These are phyloP conservation scores for Colletotrichum trifolii DNA, from an alignment of 2,329 filamentous ascomycete species.

Conservation along the genomic window DNA sequence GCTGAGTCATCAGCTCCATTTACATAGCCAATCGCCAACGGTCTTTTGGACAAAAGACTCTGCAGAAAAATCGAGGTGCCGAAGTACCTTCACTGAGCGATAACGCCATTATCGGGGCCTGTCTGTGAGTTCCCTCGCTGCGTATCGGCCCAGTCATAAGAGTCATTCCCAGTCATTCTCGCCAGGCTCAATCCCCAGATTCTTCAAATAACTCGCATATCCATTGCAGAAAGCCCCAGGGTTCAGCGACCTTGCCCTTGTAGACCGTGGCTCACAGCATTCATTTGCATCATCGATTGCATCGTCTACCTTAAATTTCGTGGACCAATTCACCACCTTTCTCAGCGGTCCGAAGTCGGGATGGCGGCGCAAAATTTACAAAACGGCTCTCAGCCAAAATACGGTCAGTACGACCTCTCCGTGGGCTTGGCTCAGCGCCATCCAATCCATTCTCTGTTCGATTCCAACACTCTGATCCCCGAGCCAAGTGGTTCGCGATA, in stretches of 20 bases:
- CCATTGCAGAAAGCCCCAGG: conserved; percentile 3
- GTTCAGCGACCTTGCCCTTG: conserved; percentile 7
- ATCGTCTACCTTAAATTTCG: not conserved
- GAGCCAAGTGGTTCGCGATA: conserved; percentile 2
- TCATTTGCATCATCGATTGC: conserved; percentile 2
- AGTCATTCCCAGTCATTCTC: conserved; percentile 7
- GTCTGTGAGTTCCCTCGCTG: conserved; percentile 26
- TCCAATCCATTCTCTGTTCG: conserved; percentile 2
- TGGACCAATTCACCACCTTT: not conserved
- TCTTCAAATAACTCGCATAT: conserved; percentile 30
- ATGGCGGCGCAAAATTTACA: conserved; percentile 42
- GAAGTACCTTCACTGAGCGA: conserved; percentile 5
- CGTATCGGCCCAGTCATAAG: conserved; percentile 13
- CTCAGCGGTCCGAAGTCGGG: conserved; percentile 35
- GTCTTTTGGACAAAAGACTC: not conserved
- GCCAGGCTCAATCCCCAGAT: conserved; percentile 16
- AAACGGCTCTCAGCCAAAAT: conserved; percentile 41
- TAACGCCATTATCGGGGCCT: conserved; percentile 33
- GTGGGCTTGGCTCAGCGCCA: not conserved
- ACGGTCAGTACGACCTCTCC: conserved; percentile 45
- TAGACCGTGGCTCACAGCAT: not conserved
- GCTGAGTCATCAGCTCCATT: conserved; percentile 29
- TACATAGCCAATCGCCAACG: conserved; percentile 16
- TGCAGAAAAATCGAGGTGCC: not conserved
- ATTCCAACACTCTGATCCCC: not conserved